Evolutionary conservation across 768 basidiomycete species (phyloP).

Genomic region (Kwoniella dendrophila): DNA sequence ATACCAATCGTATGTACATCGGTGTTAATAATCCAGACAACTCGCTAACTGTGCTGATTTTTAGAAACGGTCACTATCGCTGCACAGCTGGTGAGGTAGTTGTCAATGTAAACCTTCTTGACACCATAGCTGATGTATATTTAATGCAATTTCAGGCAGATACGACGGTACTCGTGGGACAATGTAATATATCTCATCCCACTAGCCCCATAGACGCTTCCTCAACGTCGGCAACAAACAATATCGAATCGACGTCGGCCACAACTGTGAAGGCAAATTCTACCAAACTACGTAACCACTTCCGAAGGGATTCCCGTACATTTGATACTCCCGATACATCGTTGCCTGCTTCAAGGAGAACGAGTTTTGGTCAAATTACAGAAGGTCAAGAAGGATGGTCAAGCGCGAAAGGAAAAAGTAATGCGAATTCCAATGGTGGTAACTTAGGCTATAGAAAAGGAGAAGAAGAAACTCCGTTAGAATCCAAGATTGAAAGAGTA

Average conservation of each 20-base stretch:
- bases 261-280: not conserved
- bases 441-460: conserved; percentile 53
- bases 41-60: no score
- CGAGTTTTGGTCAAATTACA: conserved; percentile 5
- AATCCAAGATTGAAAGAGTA: conserved; percentile 56
- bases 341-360: conserved; percentile 3
- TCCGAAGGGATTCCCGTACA: conserved; percentile 47
- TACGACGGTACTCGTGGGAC: conserved; percentile 77
- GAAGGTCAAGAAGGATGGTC: conserved; percentile 19
- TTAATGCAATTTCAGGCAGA: conserved; percentile 60
- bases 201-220: conserved; percentile 30
- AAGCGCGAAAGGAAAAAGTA: not conserved
- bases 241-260: conserved; percentile 10
- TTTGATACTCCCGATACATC: conserved; percentile 40
- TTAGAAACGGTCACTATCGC: conserved; percentile 82
- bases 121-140: not conserved
- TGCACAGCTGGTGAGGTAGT: conserved; percentile 72
- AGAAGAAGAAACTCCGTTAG: conserved; percentile 43
- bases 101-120: not conserved
- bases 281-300: conserved; percentile 21
- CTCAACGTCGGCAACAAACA: not conserved
- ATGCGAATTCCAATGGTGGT: conserved; percentile 9
- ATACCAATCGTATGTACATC: conserved; percentile 70
- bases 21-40: no score
- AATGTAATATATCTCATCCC: conserved; percentile 92